Evolutionary conservation across 306 rosid species (phyloP).

Genomic region (Lotus japonicus): DNA sequence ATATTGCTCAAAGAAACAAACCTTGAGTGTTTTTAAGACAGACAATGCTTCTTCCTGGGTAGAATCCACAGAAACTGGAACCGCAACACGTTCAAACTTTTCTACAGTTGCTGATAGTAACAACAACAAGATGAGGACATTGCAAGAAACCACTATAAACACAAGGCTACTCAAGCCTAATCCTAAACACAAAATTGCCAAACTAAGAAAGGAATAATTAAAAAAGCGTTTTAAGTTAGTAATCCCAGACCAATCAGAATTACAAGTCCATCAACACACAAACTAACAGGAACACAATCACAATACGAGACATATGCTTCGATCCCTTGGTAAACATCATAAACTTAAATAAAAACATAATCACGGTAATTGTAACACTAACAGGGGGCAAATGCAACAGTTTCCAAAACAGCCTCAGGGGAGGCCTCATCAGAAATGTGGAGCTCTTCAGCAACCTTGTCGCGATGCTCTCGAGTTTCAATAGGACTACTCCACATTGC

Average conservation of each 20-base stretch:
- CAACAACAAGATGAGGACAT: not conserved
- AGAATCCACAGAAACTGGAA: constrained; percentile 64
- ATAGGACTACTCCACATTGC: constrained; percentile 28
- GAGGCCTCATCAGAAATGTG: constrained; percentile 25
- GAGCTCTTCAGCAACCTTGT: constrained; percentile 9
- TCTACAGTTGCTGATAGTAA: constrained; percentile 25
- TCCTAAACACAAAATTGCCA: not conserved
- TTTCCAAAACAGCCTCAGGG: constrained; percentile 21
- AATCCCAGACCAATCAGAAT: not conserved
- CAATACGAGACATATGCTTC: not conserved
- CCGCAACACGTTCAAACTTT: constrained; percentile 48
- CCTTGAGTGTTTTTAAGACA: constrained; percentile 71
- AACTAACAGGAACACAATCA: not conserved
- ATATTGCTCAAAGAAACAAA: constrained; percentile 28
- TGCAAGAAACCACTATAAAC: not conserved
- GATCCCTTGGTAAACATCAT: not conserved
- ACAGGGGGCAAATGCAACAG: constrained; percentile 21
- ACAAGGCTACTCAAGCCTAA: not conserved
- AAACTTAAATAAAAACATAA: not conserved
- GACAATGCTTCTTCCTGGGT: constrained; percentile 77
- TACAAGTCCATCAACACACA: not conserved
- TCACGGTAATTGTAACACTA: not conserved
- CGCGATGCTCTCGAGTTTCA: constrained; percentile 11
- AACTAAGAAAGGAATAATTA: not conserved
- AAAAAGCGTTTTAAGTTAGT: not conserved